Evolutionary conservation across 108 stramenopile species (phyloP).

Genomic region (Nitzschia palea): DNA sequence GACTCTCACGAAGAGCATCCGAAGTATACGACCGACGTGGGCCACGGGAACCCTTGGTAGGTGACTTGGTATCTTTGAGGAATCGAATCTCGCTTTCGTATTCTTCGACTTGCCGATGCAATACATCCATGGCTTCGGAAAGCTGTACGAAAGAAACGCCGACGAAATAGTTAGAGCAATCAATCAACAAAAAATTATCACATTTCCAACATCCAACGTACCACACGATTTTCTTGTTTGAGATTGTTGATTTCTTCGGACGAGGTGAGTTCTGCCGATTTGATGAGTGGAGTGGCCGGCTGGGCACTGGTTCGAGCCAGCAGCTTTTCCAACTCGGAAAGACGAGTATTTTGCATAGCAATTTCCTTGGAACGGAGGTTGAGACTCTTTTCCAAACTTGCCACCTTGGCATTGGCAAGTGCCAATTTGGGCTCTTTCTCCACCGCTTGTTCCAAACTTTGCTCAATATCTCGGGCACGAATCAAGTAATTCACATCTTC

Average conservation of each 20-base stretch:
- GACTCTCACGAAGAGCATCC: constrained; percentile 11
- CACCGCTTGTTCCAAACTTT: constrained; percentile 53
- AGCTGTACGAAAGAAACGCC: constrained; percentile 32
- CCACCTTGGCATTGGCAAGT: constrained; percentile 54
- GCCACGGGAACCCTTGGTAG: constrained; percentile 33
- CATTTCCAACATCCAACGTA: too few relatives aligned
- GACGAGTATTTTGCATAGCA: constrained; percentile 63
- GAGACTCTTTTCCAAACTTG: constrained; percentile 75
- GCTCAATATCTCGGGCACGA: constrained; percentile 63
- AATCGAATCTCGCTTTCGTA: constrained; percentile 76
- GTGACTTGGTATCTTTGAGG: constrained; percentile 66
- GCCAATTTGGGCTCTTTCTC: constrained; percentile 66
- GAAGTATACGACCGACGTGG: constrained; percentile 42
- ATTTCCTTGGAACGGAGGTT: constrained; percentile 73
- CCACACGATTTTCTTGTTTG: constrained; percentile 64
- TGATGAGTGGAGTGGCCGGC: constrained; percentile 43
- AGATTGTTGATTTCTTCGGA: constrained; percentile 52
- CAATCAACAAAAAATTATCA: constrained; percentile 2
- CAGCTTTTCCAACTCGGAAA: constrained; percentile 72
- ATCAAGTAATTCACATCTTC: constrained; percentile 76
- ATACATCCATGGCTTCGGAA: constrained; percentile 79
- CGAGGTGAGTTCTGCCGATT: constrained; percentile 41
- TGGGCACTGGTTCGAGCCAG: constrained; percentile 53
- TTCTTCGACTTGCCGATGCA: constrained; percentile 78
- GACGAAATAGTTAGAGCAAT: too few relatives aligned